Evolutionary conservation across 2,329 filamentous ascomycete species (phyloP), one percentile per base, ranked within the genome.

Genomic region (Arthrobotrys musiformis): DNA sequence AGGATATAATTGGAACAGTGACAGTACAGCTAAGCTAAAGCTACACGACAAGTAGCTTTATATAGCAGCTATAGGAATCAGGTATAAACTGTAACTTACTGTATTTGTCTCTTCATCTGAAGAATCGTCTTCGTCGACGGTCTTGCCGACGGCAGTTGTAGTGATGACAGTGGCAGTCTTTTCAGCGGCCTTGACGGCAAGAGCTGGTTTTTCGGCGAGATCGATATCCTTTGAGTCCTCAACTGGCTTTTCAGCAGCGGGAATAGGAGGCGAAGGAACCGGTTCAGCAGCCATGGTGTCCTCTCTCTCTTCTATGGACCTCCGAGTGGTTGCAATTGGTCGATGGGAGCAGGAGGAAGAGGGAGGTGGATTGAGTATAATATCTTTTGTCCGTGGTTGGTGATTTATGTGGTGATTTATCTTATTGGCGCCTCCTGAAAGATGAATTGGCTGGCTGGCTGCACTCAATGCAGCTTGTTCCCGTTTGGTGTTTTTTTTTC

Each of bases 241-340:
- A 35, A 50, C 17, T 11, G 63, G 40, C 56, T 62, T 68, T 26
- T 8, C 19, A 30, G 37, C 15, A 24, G 60, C 54, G 3, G 48
- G 19, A 22, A 19, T 24, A 48, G 44, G 19, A 24, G 46, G 44
- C 30, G 30, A 35, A 24, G 19, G 44, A 24, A 48, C 44, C 2
- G 48, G 52, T 44, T 56, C 66, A 15, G 70, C 70, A 17, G 62
- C 62, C 70, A 67, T 74, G 69, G 42, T 68, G 19, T 58, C 19
- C 19, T 46, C 17, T 17, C 17, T 9, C 19, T 46, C 19, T 26
- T 35, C 30, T 35, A 6, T 35, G 24, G 28, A 24, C 17, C 17
- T 50, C n/a, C n/a, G n/a, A n/a, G n/a, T n/a, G n/a, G n/a, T n/a
- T n/a, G n/a, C n/a, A n/a, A n/a, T n/a, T n/a, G n/a, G 54, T 37